A percentile compares a stretch with the other conserved stretches of the same genome.
Evolutionary conservation across 805 yeast genomes (phyloP).

Genomic region (Brettanomyces anomalus): DNA sequence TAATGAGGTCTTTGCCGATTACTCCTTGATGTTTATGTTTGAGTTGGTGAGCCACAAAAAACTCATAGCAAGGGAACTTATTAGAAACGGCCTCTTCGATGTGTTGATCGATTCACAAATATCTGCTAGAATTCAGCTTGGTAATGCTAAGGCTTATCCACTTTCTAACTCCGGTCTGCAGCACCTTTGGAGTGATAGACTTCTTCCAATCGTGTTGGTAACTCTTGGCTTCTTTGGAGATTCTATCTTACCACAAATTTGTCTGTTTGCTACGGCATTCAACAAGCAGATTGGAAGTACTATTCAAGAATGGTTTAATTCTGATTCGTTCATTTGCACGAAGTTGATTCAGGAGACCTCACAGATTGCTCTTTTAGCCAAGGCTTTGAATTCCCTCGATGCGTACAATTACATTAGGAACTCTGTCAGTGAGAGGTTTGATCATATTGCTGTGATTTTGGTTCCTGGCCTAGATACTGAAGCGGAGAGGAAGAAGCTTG

Average conservation of each 20-base stretch:
- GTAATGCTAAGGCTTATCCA: constrained; percentile 43
- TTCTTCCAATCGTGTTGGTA: constrained; percentile 57
- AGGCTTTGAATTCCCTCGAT: constrained; percentile 44
- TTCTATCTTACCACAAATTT: constrained; percentile 53
- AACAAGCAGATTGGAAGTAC: constrained; percentile 56
- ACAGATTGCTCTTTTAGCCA: constrained; percentile 58
- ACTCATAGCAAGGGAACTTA: constrained; percentile 56
- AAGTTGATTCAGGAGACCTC: constrained; percentile 52
- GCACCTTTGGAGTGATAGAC: constrained; percentile 78
- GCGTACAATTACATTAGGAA: constrained; percentile 36
- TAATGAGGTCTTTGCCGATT: constrained; percentile 65
- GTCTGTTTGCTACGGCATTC: constrained; percentile 55
- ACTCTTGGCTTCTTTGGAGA: constrained; percentile 57
- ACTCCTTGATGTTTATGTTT: constrained; percentile 56
- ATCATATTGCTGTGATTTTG: constrained; percentile 11
- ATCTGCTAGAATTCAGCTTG: constrained; percentile 57
- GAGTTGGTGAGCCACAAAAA: constrained; percentile 52
- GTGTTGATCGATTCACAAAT: constrained; percentile 68
- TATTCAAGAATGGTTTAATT: constrained; percentile 52
- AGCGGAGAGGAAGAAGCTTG: constrained; percentile 50
- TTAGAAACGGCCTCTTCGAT: constrained; percentile 55
- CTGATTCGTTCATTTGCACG: constrained; percentile 39
- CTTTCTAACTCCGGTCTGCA: constrained; percentile 43
- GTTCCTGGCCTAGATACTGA: constrained; percentile 56
- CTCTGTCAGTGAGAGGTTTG: constrained; percentile 10